phyloP scores from a whole-genome alignment of 2,329 filamentous ascomycete genomes.

The Leptographium radiaticola region DNA sequence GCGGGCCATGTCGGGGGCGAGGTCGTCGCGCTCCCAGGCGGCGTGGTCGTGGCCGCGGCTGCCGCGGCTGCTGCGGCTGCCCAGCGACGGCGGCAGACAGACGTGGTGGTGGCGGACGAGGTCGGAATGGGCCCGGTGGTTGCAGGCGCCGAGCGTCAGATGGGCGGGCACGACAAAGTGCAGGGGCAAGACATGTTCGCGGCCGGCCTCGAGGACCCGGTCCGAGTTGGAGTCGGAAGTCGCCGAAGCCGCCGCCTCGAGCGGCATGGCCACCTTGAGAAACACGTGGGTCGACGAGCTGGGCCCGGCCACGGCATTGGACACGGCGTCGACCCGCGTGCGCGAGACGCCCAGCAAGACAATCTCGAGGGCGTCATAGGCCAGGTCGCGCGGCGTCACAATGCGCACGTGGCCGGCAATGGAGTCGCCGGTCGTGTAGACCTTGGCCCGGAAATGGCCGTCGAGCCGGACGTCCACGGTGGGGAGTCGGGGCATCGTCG shows the following conservation, averaged over 20 bases:
- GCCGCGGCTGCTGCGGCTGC: conserved; percentile 6
- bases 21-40: conserved; percentile 41
- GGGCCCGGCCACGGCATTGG: conserved; percentile 31
- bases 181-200: conserved; percentile 40
- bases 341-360: conserved; percentile 36
- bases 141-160: conserved; percentile 43
- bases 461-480: conserved; percentile 36
- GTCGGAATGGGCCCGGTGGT: conserved; percentile 30
- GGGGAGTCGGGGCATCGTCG: conserved; percentile 7
- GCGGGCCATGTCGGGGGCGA: conserved; percentile 39
- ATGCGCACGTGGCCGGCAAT: conserved; percentile 36
- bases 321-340: conserved; percentile 39
- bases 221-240: too few relatives aligned
- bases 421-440: conserved; percentile 41
- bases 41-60: too few relatives aligned
- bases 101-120: conserved; percentile 38
- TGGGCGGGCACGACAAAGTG: conserved; percentile 46
- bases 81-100: conserved; percentile 37
- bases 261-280: conserved; percentile 42
- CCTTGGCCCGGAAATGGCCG: conserved; percentile 39
- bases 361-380: conserved; percentile 39
- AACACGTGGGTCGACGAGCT: conserved; percentile 39
- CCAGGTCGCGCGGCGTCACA: conserved; percentile 28
- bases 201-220: conserved; percentile 34
- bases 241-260: conserved; percentile 31